Conservation (phyloP, 257 asterid genomes). For the Solanum chiquidenum region DNA sequence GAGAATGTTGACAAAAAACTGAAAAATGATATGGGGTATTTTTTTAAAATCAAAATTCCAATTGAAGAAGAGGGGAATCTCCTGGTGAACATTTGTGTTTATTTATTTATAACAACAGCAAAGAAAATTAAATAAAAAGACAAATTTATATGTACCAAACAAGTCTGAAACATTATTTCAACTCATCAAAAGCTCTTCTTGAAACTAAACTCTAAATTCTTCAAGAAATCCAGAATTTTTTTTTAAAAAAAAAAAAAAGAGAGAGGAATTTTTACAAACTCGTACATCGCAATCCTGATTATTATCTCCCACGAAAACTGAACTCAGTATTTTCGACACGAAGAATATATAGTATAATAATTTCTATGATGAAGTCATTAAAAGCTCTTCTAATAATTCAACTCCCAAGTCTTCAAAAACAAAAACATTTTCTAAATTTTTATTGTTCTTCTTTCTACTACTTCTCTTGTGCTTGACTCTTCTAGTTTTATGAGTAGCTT, state of each 20-base stretch:
- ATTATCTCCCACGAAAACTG: neutral
- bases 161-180: neutral
- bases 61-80: neutral
- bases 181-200: neutral
- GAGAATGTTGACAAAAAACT: neutral
- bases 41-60: neutral
- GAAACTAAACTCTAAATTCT: neutral
- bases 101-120: neutral
- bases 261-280: neutral
- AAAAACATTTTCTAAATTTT: constrained; percentile 2
- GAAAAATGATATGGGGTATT: neutral
- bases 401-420: constrained; percentile 33
- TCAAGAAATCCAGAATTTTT: neutral
- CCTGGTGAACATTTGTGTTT: neutral
- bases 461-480: neutral
- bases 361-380: neutral
- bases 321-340: neutral
- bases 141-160: neutral
- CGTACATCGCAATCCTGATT: neutral
- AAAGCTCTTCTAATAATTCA: constrained; percentile 21
- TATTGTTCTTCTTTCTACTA: neutral
- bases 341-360: neutral
- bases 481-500: constrained; percentile 17
- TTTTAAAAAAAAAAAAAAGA: too few relatives aligned
- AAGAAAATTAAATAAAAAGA: neutral